A percentile compares a stretch with the other conserved stretches of the same genome.
phyloP scores from a whole-genome alignment of 2,329 filamentous ascomycete species.

The Penicillium psychrosexuale region DNA sequence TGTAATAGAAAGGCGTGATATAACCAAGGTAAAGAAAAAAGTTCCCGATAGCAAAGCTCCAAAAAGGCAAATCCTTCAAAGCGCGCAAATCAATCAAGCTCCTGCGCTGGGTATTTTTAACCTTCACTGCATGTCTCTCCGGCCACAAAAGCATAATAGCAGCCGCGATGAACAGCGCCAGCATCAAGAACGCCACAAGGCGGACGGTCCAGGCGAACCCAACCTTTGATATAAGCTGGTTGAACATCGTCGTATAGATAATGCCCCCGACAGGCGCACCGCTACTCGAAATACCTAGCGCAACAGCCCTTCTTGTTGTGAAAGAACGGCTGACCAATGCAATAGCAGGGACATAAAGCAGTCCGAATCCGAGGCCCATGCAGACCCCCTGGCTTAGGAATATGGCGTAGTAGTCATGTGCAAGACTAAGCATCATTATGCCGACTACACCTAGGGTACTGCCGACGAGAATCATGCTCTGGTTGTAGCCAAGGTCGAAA shows the following conservation, averaged over 20 bases:
- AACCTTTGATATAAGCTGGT: constrained; percentile 51
- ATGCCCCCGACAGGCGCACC: constrained; percentile 57
- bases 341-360: constrained; percentile 43
- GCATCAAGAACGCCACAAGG: constrained; percentile 53
- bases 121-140: neutral
- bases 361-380: constrained; percentile 43
- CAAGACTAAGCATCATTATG: constrained; percentile 42
- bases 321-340: constrained; percentile 55
- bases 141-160: constrained; percentile 22
- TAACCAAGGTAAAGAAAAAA: constrained; percentile 45
- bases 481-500: constrained; percentile 43
- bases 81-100: constrained; percentile 47
- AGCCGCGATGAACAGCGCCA: constrained; percentile 30
- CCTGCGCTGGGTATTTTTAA: neutral
- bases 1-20: constrained; percentile 49
- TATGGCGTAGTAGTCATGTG: constrained; percentile 35
- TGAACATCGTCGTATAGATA: constrained; percentile 53
- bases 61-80: constrained; percentile 47
- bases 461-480: constrained; percentile 34
- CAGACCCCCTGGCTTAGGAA: constrained; percentile 47
- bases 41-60: constrained; percentile 33
- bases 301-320: constrained; percentile 48
- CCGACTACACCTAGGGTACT: constrained; percentile 34
- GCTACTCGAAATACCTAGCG: constrained; percentile 52
- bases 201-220: constrained; percentile 59